These are phyloP conservation scores for Rhododendron henanense DNA, from an alignment of 148 eudicot genomes.

Conservation along the genomic window DNA sequence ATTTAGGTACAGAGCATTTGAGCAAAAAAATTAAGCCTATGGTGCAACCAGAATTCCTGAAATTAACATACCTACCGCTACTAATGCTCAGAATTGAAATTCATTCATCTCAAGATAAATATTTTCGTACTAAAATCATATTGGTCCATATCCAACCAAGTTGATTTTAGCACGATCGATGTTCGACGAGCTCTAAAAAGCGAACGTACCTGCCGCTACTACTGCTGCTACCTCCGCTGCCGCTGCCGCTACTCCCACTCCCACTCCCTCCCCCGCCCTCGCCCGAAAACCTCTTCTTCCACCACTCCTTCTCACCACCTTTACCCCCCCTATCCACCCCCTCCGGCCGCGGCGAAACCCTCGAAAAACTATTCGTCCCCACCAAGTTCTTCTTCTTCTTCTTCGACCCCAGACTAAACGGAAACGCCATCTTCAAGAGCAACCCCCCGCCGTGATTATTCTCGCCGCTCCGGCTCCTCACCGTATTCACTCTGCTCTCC, in stretches of 20 bases:
- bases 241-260: conserved; percentile 17
- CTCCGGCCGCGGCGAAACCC: conserved; percentile 35
- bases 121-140: not conserved
- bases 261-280: conserved; percentile 45
- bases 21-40: too few relatives aligned
- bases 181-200: not conserved
- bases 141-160: not conserved
- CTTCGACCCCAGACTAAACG: conserved; percentile 31
- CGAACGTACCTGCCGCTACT: conserved; percentile 27
- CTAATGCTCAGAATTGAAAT: not conserved
- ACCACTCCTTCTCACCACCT: conserved; percentile 58
- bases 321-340: conserved; percentile 17
- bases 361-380: conserved; percentile 23
- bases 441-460: conserved; percentile 34
- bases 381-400: conserved; percentile 35
- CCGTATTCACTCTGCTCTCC: conserved; percentile 36
- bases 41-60: too few relatives aligned
- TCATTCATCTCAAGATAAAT: not conserved
- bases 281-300: conserved; percentile 50
- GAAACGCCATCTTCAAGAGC: conserved; percentile 60
- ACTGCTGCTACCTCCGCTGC: conserved; percentile 17
- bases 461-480: conserved; percentile 45
- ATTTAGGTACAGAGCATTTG: too few relatives aligned
- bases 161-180: not conserved
- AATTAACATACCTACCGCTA: not conserved